These are phyloP conservation scores for Breviolum minutum DNA, from an alignment of 73 alveolate genomes.

Conservation along the genomic window DNA sequence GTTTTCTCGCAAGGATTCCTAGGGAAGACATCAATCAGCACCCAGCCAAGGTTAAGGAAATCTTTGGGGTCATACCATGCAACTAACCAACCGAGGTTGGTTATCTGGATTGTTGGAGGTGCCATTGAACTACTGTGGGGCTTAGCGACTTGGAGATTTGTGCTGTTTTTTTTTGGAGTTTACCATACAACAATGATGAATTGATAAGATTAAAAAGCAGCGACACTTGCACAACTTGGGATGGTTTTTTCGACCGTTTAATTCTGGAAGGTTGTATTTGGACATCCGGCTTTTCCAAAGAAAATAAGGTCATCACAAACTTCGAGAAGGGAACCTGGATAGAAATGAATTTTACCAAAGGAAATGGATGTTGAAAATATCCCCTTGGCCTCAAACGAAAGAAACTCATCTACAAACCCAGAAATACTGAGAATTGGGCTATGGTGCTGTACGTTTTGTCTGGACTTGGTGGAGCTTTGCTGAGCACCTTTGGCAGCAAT, in stretches of 20 bases:
- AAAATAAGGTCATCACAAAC: not conserved
- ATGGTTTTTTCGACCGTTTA: too few species aligned
- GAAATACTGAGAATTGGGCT: not conserved
- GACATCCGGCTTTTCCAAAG: too few species aligned
- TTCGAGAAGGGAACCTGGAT: not conserved
- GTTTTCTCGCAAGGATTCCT: too few species aligned
- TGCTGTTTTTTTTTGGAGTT: too few species aligned
- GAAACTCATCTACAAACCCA: not conserved
- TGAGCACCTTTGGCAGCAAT: not conserved
- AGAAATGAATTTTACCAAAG: not conserved
- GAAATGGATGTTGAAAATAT: not conserved
- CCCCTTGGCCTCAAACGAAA: not conserved
- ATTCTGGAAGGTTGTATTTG: too few species aligned
- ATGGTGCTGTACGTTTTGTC: not conserved
- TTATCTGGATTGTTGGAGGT: constrained; percentile 12
- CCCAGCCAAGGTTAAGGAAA: too few species aligned
- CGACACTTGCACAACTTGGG: too few species aligned
- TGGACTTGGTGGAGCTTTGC: constrained; percentile 24
- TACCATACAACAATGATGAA: too few species aligned
- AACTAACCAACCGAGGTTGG: not conserved
- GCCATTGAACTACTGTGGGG: constrained; percentile 36
- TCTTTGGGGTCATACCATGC: too few species aligned
- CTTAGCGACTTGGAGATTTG: not conserved
- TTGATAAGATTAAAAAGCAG: too few species aligned
- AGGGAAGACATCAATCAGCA: too few species aligned